Evolutionary conservation across 768 basidiomycete species (phyloP).

Genomic region (Dacryopinax primogenitus): DNA sequence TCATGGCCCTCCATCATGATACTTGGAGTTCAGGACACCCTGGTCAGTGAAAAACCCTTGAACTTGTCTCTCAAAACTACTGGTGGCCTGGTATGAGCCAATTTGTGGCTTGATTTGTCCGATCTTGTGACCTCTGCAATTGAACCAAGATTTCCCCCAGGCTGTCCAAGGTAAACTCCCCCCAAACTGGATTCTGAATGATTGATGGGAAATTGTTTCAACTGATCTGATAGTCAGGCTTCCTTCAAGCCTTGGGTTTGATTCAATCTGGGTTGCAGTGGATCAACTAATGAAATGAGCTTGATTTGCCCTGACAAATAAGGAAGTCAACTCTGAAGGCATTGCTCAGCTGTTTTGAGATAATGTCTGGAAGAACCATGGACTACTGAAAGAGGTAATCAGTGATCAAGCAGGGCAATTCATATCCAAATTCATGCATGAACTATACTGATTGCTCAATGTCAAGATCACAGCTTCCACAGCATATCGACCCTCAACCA

Average conservation of each 20-base stretch:
- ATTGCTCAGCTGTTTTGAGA: background rate
- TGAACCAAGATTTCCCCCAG: conserved; percentile 15
- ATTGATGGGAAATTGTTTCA: conserved; percentile 21
- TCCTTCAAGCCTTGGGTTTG: background rate
- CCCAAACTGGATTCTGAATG: conserved; percentile 18
- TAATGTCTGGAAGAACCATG: conserved; percentile 9
- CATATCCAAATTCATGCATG: background rate
- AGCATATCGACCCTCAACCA: conserved; percentile 9
- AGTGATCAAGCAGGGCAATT: conserved; percentile 4
- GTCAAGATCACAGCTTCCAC: background rate
- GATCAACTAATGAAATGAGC: conserved; percentile 7
- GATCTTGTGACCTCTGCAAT: conserved; percentile 19
- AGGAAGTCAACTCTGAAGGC: background rate
- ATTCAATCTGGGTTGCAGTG: conserved; percentile 10
- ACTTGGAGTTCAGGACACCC: background rate
- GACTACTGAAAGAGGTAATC: background rate
- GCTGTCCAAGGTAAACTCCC: conserved; percentile 18
- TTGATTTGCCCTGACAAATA: conserved; percentile 3
- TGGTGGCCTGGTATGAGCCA: conserved; percentile 17
- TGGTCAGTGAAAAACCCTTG: conserved; percentile 18
- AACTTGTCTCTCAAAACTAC: conserved; percentile 18
- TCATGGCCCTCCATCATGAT: background rate
- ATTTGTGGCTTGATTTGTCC: conserved; percentile 21
- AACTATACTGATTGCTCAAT: background rate
- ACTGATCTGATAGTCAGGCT: conserved; percentile 21